A percentile compares a stretch with the other conserved stretches of the same genome.
These are phyloP conservation scores for Amauroascus verrucosus DNA, from an alignment of 2,329 filamentous ascomycete genomes.

Conservation along the genomic window DNA sequence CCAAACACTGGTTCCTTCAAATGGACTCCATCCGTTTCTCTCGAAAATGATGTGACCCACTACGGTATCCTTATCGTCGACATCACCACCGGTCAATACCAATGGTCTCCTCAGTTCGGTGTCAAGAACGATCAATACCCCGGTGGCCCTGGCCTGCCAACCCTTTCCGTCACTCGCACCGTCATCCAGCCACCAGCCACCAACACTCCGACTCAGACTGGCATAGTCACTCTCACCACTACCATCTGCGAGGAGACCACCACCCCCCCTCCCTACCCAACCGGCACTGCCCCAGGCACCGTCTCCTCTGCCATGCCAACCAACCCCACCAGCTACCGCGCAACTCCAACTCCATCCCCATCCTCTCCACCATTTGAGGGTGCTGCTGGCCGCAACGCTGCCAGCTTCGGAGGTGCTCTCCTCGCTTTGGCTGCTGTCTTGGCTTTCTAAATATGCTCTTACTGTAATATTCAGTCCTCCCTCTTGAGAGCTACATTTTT, in stretches of 20 bases:
- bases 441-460: conserved; percentile 16
- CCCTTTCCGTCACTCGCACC: conserved; percentile 12
- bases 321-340: conserved; percentile 6
- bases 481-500: conserved; percentile 5
- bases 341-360: conserved; percentile 13
- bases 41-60: conserved; percentile 41
- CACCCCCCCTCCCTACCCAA: conserved; percentile 15
- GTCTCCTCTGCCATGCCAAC: conserved; percentile 9
- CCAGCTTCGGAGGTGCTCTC: conserved; percentile 15
- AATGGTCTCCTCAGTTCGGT: conserved; percentile 54
- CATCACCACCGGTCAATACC: conserved; percentile 50
- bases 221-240: conserved; percentile 18
- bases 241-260: conserved; percentile 20
- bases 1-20: conserved; percentile 46
- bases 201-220: conserved; percentile 5
- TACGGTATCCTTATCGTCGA: conserved; percentile 55
- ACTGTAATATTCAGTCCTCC: background rate
- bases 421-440: conserved; percentile 16
- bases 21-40: conserved; percentile 44
- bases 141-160: background rate
- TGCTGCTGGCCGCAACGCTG: conserved; percentile 15
- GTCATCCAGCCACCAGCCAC: conserved; percentile 10
- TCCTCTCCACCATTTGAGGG: conserved; percentile 12
- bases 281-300: conserved; percentile 15
- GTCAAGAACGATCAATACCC: conserved; percentile 31